Base-by-base conservation (phyloP, 106 monocot species). In the Dioscorea alata region DNA sequence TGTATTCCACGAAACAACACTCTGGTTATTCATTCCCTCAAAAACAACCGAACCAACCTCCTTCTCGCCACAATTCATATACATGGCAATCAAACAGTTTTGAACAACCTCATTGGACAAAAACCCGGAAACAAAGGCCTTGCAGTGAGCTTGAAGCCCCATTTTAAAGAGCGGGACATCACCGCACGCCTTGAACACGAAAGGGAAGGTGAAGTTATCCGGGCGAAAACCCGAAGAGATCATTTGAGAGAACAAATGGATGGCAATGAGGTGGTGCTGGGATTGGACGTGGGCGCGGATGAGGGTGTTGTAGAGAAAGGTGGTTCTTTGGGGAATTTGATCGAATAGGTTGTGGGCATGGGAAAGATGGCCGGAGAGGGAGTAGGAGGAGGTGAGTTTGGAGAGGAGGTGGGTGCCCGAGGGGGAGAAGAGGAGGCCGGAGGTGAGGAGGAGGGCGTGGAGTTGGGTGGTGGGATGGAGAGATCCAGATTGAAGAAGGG, bases 171-270 rank as follows among this genome's bases (percentile, higher is more conserved):
- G 33, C 12, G 50, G 54, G 18, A 77, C 68, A 28, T 81, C 76
- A 8, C 79, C 74, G 57, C 92, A 88, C 4, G 85, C 92, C 74
- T 85, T 92, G 73, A 88, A 71, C 15, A 69, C 78, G 62, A 92
- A 92, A 2, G 88, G 83, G 85, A 72, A 92, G 28, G 88, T 83
- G 69, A 81, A 79, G 71, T 78, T 72, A 53, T 91, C 81, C 4
- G 86, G 79, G 1, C 57, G 65, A 23, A 9, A 16, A 7, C 61
- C 69, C 2, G 76, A 57, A 23, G 71, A 34, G n/a, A 61, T 18
- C 88, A 92, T 83, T 53, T 32, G 18, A 8, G 67, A 22, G 51
- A 83, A 92, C 67, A 88, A 12, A 8, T 23, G 23, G 35, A 88
- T 85, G 25, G 85, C 80, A 12, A 70, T 42, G 5, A 9, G 18